Evolutionary conservation across 352 stramenopile species (phyloP).

Genomic region (Phytopythium mirpurense): DNA sequence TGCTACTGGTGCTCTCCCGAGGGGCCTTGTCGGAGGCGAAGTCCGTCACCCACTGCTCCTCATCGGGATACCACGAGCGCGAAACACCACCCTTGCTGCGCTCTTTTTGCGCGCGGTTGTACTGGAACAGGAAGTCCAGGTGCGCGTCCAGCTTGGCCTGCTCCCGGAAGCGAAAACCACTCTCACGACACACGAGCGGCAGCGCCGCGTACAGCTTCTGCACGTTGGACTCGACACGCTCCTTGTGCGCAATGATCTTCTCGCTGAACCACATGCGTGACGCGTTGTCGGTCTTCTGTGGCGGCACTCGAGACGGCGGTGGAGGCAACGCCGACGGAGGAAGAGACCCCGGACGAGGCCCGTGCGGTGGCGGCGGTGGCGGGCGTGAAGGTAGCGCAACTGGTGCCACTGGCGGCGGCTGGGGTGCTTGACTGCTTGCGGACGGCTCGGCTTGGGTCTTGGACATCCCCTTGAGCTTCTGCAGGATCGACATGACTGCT

Average conservation of each 20-base stretch:
- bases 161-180: slow-evolving; percentile 74
- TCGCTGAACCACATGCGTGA: slow-evolving; percentile 87
- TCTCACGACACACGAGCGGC: slow-evolving; percentile 76
- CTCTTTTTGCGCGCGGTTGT: slow-evolving; percentile 77
- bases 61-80: slow-evolving; percentile 76
- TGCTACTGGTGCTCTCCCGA: slow-evolving; percentile 71
- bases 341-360: background rate
- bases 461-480: slow-evolving; percentile 71
- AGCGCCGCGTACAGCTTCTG: slow-evolving; percentile 82
- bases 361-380: background rate
- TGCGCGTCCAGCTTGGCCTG: slow-evolving; percentile 74
- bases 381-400: background rate
- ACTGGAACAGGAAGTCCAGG: slow-evolving; percentile 85
- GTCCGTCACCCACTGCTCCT: slow-evolving; percentile 78
- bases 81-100: slow-evolving; percentile 78
- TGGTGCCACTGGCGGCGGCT: background rate
- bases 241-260: slow-evolving; percentile 77
- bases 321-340: slow-evolving; percentile 9
- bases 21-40: slow-evolving; percentile 53
- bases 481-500: slow-evolving; percentile 82
- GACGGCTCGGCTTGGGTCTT: slow-evolving; percentile 13
- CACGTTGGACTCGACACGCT: slow-evolving; percentile 80
- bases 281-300: slow-evolving; percentile 26
- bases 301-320: slow-evolving; percentile 11
- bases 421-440: background rate